A percentile compares a stretch with the other conserved stretches of the same genome.
Evolutionary conservation across 768 basidiomycete species (phyloP).

Genomic region (Trichaptum fuscoviolaceum): DNA sequence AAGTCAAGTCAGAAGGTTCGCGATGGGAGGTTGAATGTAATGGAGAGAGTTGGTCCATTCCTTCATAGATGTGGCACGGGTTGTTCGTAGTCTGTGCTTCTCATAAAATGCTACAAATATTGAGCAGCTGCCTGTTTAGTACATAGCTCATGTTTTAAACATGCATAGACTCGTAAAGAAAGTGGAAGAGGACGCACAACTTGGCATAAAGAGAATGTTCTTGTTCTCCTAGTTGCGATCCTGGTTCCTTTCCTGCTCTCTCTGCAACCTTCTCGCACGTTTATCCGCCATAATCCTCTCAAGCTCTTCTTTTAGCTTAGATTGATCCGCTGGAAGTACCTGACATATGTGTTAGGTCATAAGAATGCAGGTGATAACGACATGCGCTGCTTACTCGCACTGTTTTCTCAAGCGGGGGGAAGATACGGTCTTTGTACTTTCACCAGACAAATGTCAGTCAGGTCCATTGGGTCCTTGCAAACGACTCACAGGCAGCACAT

Average conservation of each 20-base stretch:
- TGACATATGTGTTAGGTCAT: conserved; percentile 19
- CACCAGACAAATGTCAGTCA: not conserved
- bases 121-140: not conserved
- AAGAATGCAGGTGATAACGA: not conserved
- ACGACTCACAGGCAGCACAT: conserved; percentile 67
- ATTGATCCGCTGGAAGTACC: conserved; percentile 63
- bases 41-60: conserved; percentile 21
- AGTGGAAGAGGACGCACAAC: not conserved
- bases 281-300: conserved; percentile 66
- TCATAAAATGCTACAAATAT: not conserved
- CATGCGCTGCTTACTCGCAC: conserved; percentile 35
- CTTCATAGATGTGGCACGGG: not conserved
- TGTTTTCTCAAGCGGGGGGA: conserved; percentile 56
- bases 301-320: conserved; percentile 60
- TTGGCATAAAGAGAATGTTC: not conserved
- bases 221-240: conserved; percentile 11
- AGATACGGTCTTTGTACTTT: conserved; percentile 69
- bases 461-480: not conserved
- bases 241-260: conserved; percentile 34
- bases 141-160: not conserved
- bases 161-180: not conserved
- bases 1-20: conserved; percentile 28
- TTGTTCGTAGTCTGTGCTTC: too few relatives aligned
- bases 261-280: conserved; percentile 37
- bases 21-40: conserved; percentile 26